A percentile compares a stretch with the other conserved stretches of the same genome.
Evolutionary conservation across 306 rosid species (phyloP).

Genomic region (Lathyrus tuberosus): DNA sequence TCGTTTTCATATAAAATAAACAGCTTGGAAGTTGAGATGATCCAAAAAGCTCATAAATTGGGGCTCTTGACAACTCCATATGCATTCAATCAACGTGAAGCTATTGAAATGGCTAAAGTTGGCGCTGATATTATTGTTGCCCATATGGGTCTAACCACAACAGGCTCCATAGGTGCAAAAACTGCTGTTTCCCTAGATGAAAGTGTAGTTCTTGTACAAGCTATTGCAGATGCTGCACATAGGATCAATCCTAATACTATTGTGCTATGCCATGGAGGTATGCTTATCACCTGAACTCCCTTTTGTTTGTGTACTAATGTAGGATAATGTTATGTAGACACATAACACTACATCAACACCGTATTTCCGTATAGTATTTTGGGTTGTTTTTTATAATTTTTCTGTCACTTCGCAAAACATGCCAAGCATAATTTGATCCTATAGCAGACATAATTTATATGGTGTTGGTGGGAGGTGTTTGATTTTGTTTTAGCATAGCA

Average conservation of each 20-base stretch:
- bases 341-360: too few species aligned
- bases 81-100: slow-evolving; percentile 81
- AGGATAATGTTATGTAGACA: too few species aligned
- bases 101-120: slow-evolving; percentile 76
- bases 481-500: too few species aligned
- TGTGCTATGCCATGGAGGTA: slow-evolving; percentile 95
- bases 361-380: too few species aligned
- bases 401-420: too few species aligned
- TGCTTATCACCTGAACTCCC: slow-evolving; percentile 2
- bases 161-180: slow-evolving; percentile 89
- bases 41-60: slow-evolving; percentile 77
- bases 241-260: slow-evolving; percentile 66
- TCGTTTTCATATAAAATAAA: slow-evolving; percentile 37
- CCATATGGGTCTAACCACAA: slow-evolving; percentile 93
- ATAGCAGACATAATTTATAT: too few species aligned
- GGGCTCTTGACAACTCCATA: slow-evolving; percentile 95
- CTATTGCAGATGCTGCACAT: slow-evolving; percentile 84
- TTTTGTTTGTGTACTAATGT: slow-evolving; percentile 6
- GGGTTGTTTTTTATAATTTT: too few species aligned
- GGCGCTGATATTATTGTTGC: slow-evolving; percentile 93
- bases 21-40: slow-evolving; percentile 95
- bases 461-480: too few species aligned
- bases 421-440: too few species aligned
- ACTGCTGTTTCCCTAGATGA: slow-evolving; percentile 80
- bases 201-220: slow-evolving; percentile 77